Evolutionary conservation across 1,139 yeast genomes (phyloP), one percentile per base, ranked within the genome.

Genomic region (Candida sanyaensis): DNA sequence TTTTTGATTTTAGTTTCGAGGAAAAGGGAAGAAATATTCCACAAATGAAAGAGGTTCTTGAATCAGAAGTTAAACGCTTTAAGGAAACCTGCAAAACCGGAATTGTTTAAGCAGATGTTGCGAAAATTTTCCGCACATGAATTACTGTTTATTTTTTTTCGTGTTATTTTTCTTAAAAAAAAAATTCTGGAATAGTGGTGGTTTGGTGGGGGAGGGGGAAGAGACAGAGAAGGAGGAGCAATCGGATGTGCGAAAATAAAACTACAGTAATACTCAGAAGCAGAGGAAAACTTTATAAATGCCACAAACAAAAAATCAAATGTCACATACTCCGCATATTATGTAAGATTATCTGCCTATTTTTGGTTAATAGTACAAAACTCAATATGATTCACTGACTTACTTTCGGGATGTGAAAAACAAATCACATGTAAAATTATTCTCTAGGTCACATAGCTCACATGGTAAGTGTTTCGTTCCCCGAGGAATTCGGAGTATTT

Each of bases 1-100:
- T 70, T 1, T 87, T 87, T 61, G 84, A 84, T 58, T 85, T 84
- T 55, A 73, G 81, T 30, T 85, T 83, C 60, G 95, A 87, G 60
- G 75, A 61, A 56, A 54, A 60, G 26, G 68, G 68, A 10, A 55
- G 46, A 21, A 61, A 69, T 6, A 59, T 75, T 49, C 58, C 66
- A 12, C 79, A 73, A n/a, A 68, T 81, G 61, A 73, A 73, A 52
- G 54, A 56, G 4, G 57, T 79, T 47, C 65, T 84, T 27, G 77
- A 73, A 46, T 69, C 71, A 17, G 88, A 83, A 55, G 73, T 74
- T 12, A 58, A 54, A 10, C 55, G 53, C n/a, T 72, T 73, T 52
- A 71, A 65, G 46, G 48, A 42, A 27, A 31, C 34, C 4, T 45
- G 51, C 30, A 40, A 45, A 41, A 28, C 37, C 10, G 50, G 50